phyloP scores from a whole-genome alignment of 768 basidiomycete genomes.

The Multifurca ochricompacta region DNA sequence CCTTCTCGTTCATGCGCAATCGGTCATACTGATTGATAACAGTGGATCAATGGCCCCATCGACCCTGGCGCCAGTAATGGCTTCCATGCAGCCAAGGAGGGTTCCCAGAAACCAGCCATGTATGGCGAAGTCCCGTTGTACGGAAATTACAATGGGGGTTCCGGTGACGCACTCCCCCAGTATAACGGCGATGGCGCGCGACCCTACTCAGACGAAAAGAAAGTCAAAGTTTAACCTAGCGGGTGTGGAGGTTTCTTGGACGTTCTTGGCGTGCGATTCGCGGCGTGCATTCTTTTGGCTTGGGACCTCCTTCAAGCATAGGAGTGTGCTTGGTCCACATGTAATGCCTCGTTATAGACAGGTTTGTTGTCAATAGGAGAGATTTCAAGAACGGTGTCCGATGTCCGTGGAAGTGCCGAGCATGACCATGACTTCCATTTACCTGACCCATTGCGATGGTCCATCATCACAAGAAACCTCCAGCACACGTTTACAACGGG shows the following conservation, averaged over 20 bases:
- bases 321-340: neutral
- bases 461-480: neutral
- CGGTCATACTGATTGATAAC: conserved; percentile 3
- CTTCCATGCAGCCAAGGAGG: neutral
- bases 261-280: neutral
- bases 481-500: too few relatives aligned
- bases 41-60: conserved; percentile 35
- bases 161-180: conserved; percentile 17
- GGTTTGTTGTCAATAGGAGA: neutral
- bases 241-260: neutral
- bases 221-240: conserved; percentile 20
- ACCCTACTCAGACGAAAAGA: conserved; percentile 25
- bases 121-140: conserved; percentile 38
- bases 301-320: neutral
- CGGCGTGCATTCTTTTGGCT: neutral
- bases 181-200: conserved; percentile 23
- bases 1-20: neutral
- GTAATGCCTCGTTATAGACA: neutral
- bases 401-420: neutral
- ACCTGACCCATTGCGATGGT: neutral
- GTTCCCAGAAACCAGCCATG: conserved; percentile 25
- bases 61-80: conserved; percentile 24
- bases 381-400: neutral
- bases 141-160: conserved; percentile 29
- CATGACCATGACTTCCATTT: neutral